phyloP scores from a whole-genome alignment of 2,329 filamentous ascomycete genomes.

The Talaromyces sp. region DNA sequence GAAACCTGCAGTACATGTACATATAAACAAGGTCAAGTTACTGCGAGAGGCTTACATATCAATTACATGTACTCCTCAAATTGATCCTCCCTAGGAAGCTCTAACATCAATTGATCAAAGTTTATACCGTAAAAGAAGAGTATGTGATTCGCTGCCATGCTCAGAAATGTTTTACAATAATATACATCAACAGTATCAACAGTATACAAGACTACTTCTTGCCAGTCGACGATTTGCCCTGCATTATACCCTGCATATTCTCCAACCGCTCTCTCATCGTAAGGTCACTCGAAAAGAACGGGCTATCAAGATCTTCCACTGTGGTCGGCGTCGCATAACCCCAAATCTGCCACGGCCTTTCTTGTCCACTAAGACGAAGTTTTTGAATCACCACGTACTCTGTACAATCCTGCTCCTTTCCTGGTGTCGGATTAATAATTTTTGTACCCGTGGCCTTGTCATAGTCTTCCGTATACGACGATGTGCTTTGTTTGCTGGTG shows the following conservation, averaged over 20 bases:
- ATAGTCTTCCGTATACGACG: conserved; percentile 12
- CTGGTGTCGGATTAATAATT: conserved; percentile 1
- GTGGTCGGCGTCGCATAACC: conserved; percentile 42
- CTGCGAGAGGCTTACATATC: no score
- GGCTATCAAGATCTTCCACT: conserved; percentile 31
- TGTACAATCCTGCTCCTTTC: conserved; percentile 37
- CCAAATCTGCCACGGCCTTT: conserved; percentile 47
- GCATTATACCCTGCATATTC: conserved; percentile 7
- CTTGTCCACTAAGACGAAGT: conserved; percentile 35
- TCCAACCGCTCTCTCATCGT: conserved; percentile 29
- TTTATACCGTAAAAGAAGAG: not conserved
- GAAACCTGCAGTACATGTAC: no score
- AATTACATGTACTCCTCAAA: no score
- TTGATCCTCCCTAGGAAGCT: no score
- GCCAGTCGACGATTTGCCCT: not conserved
- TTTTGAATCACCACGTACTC: conserved; percentile 51
- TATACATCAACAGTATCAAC: not conserved
- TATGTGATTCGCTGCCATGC: not conserved
- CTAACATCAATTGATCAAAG: no score
- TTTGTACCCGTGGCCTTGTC: not conserved
- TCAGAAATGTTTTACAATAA: not conserved
- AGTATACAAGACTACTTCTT: not conserved
- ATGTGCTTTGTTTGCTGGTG: conserved; percentile 33
- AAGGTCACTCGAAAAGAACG: conserved; percentile 31
- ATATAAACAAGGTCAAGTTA: no score